Evolutionary conservation across 106 monocot species (phyloP), one percentile per base, ranked within the genome.

Genomic region (Vanilla planifolia): DNA sequence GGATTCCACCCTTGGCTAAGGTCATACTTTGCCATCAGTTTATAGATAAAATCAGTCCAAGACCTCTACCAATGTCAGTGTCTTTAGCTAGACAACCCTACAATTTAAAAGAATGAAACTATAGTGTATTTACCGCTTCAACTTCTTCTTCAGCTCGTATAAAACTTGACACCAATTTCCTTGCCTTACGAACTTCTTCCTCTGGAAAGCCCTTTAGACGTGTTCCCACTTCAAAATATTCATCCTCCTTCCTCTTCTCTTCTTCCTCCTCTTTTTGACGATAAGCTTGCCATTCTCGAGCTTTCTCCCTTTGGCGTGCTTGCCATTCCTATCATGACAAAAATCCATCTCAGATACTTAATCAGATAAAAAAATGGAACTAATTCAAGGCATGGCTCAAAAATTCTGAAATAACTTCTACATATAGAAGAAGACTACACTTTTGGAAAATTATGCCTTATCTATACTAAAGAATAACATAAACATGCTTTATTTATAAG

Each of bases 141-240:
- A 96, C 74, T 67, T 91, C 91, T 75, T 96, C 96, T 63, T 70
- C 91, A 58, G 96, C 41, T 67, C 59, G 72, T 33, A 96, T 88
- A 56, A 96, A 91, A 73, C 77, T 79, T 59, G 96, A 90, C 37
- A 96, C 96, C 47, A 96, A 55, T 59, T 72, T 79, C 61, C 77
- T 84, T 51, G 96, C 96, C 65, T 88, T 78, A 6, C 79, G 64
- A 74, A 88, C 77, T 76, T 96, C 87, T 72, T 96, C 91, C 43
- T 91, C 77, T 48, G 91, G 79, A 70, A 91, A 96, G 35, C 72
- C 91, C 70, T 91, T 96, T 16, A 96, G 67, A 37, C 96, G 78
- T 77, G 72, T 70, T 25, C 96, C 96, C 59, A 96, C 82, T 68
- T 96, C 96, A 48, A 79, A 73, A 73, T 96, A 96, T 25, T 96